Evolutionary conservation across 202 grass and related monocot species (phyloP), one percentile per base, ranked within the genome.

Genomic region (Panicum virgatum): DNA sequence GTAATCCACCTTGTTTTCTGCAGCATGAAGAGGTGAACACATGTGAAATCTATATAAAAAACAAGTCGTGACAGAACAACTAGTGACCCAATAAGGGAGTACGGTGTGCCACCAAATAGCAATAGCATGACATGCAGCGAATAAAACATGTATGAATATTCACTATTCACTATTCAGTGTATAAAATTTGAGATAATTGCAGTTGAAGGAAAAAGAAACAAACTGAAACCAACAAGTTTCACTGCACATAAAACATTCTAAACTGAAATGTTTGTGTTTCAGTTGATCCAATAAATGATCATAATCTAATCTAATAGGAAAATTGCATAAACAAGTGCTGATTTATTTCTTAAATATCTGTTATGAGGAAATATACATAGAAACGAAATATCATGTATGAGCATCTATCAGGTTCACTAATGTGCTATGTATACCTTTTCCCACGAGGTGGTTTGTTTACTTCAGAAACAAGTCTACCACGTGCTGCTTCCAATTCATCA

Each of bases 401-500:
- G 50, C 62, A 77, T 59, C 29, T 71, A 53, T 7, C 38, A 27
- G 12, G 11, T 82, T 66, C 77, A 46, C 10, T 76, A 68, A 71
- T 47, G 54, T n/a, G 11, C 29, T 67, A 36, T 48, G 20, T 62
- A 74, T 82, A 97, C 94, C 86, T 94, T 89, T 86, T 97, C 47
- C 95, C 88, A 84, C 92, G 90, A 58, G 92, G 88, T 36, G 92
- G 92, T 76, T 97, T 94, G 73, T 97, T 93, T 84, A 94, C 79
- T 91, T 94, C 95, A 77, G 79, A 83, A 84, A 97, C 90, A 83
- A 97, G 88, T 75, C 90, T 94, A 38, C 80, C 56, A 82, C 90
- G 79, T 44, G 92, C 92, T 91, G 85, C 90, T 73, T 97, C 90
- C 82, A 97, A 60, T 79, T 89, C 90, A 46, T 97, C 90, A 77